These are phyloP conservation scores for Magnusiomyces paraingens DNA, from an alignment of 1,139 yeast genomes.

Conservation along the genomic window DNA sequence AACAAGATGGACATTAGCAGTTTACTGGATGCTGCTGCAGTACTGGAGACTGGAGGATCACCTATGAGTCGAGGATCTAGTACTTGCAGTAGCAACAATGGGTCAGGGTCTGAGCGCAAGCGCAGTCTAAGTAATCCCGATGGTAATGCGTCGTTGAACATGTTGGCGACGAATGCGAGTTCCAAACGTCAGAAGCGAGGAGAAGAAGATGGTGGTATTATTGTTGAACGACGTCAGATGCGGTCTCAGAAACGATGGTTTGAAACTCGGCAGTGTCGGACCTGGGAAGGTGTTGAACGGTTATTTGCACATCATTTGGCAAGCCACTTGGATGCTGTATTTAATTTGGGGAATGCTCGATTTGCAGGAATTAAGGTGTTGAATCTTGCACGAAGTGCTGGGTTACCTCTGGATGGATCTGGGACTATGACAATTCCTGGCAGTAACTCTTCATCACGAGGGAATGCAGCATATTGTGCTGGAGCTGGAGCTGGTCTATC, in stretches of 20 bases:
- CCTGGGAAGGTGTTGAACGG: constrained; percentile 14
- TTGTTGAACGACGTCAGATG: no score
- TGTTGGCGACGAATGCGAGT: no score
- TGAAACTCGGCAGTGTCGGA: constrained; percentile 10
- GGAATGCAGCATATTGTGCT: no score
- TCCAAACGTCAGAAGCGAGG: not conserved
- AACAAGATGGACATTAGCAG: constrained; percentile 26
- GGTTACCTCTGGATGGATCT: constrained; percentile 13
- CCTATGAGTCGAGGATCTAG: no score
- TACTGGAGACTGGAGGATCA: constrained; percentile 16
- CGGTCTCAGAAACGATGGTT: constrained; percentile 1
- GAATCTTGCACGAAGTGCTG: constrained; percentile 10
- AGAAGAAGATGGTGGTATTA: no score
- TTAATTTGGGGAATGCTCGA: constrained; percentile 7
- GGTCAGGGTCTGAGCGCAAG: no score
- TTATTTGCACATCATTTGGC: constrained; percentile 12
- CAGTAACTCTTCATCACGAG: constrained; percentile 3
- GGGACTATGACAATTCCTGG: constrained; percentile 14
- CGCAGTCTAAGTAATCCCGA: no score
- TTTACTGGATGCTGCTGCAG: constrained; percentile 28
- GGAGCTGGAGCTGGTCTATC: no score
- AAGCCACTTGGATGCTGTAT: constrained; percentile 7
- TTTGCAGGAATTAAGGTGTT: constrained; percentile 10
- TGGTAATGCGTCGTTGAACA: no score
- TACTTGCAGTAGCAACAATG: no score